Evolutionary conservation across 2,329 filamentous ascomycete genomes (phyloP), one percentile per base, ranked within the genome.

Genomic region (Exophiala xenobiotica): DNA sequence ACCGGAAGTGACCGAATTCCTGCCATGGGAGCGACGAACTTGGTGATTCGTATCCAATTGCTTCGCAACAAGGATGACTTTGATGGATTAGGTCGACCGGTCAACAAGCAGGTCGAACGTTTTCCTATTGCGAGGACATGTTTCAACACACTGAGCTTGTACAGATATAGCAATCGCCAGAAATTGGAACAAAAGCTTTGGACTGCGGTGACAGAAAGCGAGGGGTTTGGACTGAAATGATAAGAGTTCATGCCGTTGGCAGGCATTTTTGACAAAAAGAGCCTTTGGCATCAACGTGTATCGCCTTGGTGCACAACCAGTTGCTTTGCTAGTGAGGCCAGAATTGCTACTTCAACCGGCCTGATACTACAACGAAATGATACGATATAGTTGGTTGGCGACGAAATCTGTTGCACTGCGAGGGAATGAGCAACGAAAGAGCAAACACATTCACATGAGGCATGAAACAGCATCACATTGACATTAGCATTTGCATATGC

Each of bases 1-100:
- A 96, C 91, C 0, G 90, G 90, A 8, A 93, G 88, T 60, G 91
- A 96, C 67, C 82, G 91, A 18, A 91, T 96, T 49, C 91, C 91
- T 0, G 90, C 91, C 4, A 90, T 89, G 73, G 91, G 91, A 1
- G 84, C 90, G 3, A 85, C 88, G 6, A 90, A 86, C 58, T 74
- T 96, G 46, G 79, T 85, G 6, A 88, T 96, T 57, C 56, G 52
- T n/a, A 55, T 63, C 20, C 57, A 60, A 46, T 49, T 61, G 18
- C 46, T 62, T 20, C 51, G 53, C 16, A 54, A 42, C 39, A 56
- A 56, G 20, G 52, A 57, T 12, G 51, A 55, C 27, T 23, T 49
- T 12, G 53, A 55, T 18, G 24, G 6, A 6, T 29, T 40, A 12
- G 57, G 53, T 12, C 47, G 49, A 9, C 24, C 50, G 2, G 43